phyloP scores from a whole-genome alignment of 495 filamentous ascomycete species.

The Cercophora sp. region DNA sequence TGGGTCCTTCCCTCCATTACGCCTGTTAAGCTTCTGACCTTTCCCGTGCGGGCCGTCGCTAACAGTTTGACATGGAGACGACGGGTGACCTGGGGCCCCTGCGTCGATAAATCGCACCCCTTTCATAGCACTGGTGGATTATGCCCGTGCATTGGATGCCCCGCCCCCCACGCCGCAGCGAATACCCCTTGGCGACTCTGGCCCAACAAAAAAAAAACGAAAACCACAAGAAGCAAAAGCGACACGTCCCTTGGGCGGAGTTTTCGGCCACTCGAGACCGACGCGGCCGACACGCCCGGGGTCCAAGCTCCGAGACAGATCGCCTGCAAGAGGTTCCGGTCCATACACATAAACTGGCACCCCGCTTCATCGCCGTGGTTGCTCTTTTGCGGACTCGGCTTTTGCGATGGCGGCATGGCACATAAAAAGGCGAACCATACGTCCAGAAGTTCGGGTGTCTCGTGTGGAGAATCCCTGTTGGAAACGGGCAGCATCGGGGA shows the following conservation, averaged over 20 bases:
- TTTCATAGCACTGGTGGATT: slow-evolving; percentile 8
- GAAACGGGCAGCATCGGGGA: neutral
- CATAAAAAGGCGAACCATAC: neutral
- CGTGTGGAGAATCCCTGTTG: slow-evolving; percentile 8
- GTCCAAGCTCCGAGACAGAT: neutral
- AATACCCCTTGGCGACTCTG: neutral
- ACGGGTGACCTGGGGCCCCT: slow-evolving; percentile 2
- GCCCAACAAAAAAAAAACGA: slow-evolving; percentile 7
- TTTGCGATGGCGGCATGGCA: neutral
- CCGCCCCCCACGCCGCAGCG: slow-evolving; percentile 12
- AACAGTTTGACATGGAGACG: slow-evolving; percentile 5
- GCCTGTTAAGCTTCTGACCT: neutral
- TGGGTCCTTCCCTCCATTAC: neutral
- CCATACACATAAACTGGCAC: neutral
- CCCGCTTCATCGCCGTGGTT: no score
- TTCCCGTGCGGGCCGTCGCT: neutral
- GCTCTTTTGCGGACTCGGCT: neutral
- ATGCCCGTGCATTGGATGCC: slow-evolving; percentile 10
- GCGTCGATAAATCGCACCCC: slow-evolving; percentile 6
- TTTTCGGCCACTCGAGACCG: neutral
- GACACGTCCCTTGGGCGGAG: neutral
- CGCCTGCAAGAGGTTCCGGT: neutral
- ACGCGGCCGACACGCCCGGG: neutral
- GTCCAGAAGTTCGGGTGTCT: neutral
- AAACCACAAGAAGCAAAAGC: neutral